These are phyloP conservation scores for Pestalotiopsis sp. DNA, from an alignment of 2,329 filamentous ascomycete genomes.

Conservation along the genomic window DNA sequence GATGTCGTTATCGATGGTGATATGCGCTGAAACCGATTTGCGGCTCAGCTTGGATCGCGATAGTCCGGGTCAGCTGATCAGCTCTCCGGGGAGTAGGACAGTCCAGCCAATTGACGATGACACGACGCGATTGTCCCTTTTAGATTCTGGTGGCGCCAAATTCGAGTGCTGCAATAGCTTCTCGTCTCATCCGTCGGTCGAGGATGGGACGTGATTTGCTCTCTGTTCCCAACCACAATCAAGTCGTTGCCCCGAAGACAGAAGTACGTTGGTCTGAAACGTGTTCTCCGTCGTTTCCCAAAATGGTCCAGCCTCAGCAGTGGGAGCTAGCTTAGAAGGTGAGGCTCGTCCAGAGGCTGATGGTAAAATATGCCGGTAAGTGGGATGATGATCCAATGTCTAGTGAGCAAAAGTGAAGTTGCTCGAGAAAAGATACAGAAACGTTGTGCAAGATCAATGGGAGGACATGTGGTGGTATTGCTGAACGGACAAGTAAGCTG, in stretches of 20 bases:
- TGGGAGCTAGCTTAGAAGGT: neutral
- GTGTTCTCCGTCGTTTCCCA: constrained; percentile 7
- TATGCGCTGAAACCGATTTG: constrained; percentile 10
- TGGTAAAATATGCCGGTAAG: neutral
- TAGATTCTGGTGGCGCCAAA: neutral
- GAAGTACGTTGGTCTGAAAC: constrained; percentile 6
- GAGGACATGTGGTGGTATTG: neutral
- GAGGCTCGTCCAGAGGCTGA: neutral
- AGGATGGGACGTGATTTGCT: neutral
- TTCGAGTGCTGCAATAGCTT: neutral
- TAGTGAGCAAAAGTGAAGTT: neutral
- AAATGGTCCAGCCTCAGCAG: neutral
- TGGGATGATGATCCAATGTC: neutral
- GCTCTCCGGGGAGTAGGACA: neutral
- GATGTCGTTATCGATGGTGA: neutral
- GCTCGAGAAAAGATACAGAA: neutral
- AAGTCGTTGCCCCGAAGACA: neutral
- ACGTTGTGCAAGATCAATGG: neutral
- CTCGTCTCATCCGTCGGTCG: neutral
- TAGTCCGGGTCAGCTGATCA: constrained; percentile 5
- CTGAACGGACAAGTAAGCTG: neutral
- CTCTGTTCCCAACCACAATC: neutral
- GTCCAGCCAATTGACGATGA: neutral
- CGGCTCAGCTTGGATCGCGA: constrained; percentile 6
- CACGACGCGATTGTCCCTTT: neutral